Evolutionary conservation across 1,284 basidiomycete species (phyloP), one percentile per base, ranked within the genome.

Genomic region (Ustilago shanxiensis): DNA sequence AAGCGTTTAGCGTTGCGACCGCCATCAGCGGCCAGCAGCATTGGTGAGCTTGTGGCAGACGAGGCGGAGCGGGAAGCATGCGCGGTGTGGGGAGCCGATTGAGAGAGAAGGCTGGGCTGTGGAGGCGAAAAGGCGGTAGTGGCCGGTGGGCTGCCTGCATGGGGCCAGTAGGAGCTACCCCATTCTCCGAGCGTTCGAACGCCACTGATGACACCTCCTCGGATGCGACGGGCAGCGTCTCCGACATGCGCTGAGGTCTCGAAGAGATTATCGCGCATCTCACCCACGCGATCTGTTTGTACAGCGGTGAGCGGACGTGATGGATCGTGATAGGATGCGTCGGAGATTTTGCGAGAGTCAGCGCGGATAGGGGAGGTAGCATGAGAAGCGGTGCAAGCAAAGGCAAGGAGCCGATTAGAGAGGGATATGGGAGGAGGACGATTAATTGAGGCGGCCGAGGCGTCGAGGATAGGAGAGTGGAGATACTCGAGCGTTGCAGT

Each of bases 261-360:
- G 39, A 77, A 62, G 24, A 77, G 39, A 33, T 72, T 72, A 49
- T 77, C 74, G n/a, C 74, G 69, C 66, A 72, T 65, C 52, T 77
- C 74, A 5, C 62, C 69, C 10, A 72, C 56, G 11, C 73, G 72
- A 29, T 51, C 55, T 9, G 58, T 47, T 9, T 59, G 66, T 8
- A 10, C 29, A 20, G 35, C 50, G 3, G 59, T 39, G 24, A 29
- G 41, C 7, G 62, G 26, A 22, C 63, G 55, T 1, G 51, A 53
- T 1, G 62, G 33, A n/a, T 74, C 72, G n/a, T 57, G 58, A 31
- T 54, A 56, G 13, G 55, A 45, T 24, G 62, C 33, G 11, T 44
- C 57, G 14, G 66, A 62, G 9, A n/a, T 18, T n/a, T 41, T 65
- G 31, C 69, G 68, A 1, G 55, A 4, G 20, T 68, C 73, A 37